Evolutionary conservation across 2,329 filamentous ascomycete genomes (phyloP).

Genomic region (Fusarium tjaetaba): DNA sequence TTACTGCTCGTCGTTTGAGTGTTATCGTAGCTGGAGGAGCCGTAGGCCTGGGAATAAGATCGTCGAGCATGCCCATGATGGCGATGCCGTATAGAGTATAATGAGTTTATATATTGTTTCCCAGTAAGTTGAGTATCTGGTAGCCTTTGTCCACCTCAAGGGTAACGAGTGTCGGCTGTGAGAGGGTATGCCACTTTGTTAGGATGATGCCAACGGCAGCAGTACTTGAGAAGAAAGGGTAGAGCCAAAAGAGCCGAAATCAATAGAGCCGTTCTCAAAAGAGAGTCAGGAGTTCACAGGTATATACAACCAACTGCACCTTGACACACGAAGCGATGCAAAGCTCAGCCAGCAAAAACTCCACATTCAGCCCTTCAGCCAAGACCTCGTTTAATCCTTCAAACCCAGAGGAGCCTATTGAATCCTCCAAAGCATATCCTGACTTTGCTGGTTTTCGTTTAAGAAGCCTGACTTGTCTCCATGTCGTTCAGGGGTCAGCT

Average conservation of each 20-base stretch:
- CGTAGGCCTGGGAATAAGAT: conserved; percentile 5
- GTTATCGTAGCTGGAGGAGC: conserved; percentile 1
- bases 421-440: too few relatives aligned
- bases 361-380: neutral
- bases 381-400: neutral
- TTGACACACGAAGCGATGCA: neutral
- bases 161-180: neutral
- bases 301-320: neutral
- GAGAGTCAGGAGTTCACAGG: neutral
- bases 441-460: neutral
- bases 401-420: neutral
- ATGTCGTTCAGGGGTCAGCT: neutral
- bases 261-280: neutral
- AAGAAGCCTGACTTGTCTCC: neutral
- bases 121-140: neutral
- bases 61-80: conserved; percentile 4
- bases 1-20: conserved; percentile 3
- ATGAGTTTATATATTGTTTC: neutral
- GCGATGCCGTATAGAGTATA: neutral
- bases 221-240: too few relatives aligned
- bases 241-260: neutral
- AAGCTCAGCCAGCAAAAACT: neutral
- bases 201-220: neutral
- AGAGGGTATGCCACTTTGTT: neutral
- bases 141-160: neutral